These are phyloP conservation scores for Aspergillus olivimuriae DNA, from an alignment of 495 filamentous ascomycete species.

Conservation along the genomic window DNA sequence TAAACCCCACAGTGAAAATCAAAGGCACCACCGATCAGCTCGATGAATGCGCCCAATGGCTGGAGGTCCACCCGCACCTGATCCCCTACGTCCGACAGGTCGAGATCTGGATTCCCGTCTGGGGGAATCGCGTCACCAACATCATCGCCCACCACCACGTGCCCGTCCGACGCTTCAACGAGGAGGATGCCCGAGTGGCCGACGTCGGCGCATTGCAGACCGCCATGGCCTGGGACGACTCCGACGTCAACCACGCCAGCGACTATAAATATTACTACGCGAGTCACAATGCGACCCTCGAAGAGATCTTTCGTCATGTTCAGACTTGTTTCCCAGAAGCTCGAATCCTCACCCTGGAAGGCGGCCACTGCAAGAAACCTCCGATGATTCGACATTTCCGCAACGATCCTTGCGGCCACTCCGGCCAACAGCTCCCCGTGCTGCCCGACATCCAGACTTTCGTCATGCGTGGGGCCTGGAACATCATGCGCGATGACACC, in stretches of 20 bases:
- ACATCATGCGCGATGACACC: conserved; percentile 58
- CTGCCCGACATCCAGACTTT: conserved; percentile 50
- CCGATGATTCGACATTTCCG: conserved; percentile 55
- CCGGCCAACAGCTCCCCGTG: conserved; percentile 28
- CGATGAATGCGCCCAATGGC: conserved; percentile 49
- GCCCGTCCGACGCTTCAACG: conserved; percentile 31
- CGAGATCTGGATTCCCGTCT: conserved; percentile 69
- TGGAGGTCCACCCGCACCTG: conserved; percentile 51
- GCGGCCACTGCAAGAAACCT: conserved; percentile 66
- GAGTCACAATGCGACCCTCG: conserved; percentile 57
- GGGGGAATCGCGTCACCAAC: conserved; percentile 45
- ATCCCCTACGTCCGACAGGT: conserved; percentile 59
- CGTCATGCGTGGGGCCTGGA: conserved; percentile 70
- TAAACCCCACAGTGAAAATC: conserved; percentile 48
- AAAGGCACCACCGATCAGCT: conserved; percentile 59
- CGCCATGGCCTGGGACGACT: conserved; percentile 30
- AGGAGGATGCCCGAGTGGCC: conserved; percentile 24
- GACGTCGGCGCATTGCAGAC: conserved; percentile 33
- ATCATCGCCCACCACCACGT: conserved; percentile 14
- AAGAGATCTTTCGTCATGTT: conserved; percentile 59
- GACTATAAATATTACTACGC: conserved; percentile 44
- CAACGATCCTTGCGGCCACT: conserved; percentile 15
- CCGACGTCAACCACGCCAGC: conserved; percentile 18
- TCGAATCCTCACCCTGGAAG: conserved; percentile 64
- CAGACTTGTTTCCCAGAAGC: conserved; percentile 50